These are phyloP conservation scores for Fonsecaea pugnacius DNA, from an alignment of 2,329 filamentous ascomycete species.

Conservation along the genomic window DNA sequence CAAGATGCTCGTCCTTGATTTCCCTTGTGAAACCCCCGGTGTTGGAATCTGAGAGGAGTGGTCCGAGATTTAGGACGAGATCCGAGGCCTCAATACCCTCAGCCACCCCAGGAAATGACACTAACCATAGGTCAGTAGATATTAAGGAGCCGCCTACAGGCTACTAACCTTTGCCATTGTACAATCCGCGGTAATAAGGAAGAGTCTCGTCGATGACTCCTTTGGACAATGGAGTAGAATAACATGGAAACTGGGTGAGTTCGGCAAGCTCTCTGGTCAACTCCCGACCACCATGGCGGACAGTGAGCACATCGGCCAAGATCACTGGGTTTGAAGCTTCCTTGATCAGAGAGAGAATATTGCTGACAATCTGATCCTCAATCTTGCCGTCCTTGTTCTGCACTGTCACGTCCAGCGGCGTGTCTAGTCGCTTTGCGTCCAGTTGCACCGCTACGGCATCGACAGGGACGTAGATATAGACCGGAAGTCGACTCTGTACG, in stretches of 20 bases:
- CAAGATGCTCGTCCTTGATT: constrained; percentile 43
- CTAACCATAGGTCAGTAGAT: constrained; percentile 12
- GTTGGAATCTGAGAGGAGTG: constrained; percentile 55
- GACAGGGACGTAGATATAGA: constrained; percentile 38
- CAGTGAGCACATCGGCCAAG: constrained; percentile 27
- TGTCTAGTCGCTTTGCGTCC: constrained; percentile 60
- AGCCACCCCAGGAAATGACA: constrained; percentile 42
- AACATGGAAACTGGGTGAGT: constrained; percentile 26
- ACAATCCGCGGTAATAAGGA: constrained; percentile 29
- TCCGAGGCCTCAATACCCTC: constrained; percentile 47
- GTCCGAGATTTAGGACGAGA: constrained; percentile 53
- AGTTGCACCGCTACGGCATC: constrained; percentile 33
- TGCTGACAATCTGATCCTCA: constrained; percentile 64
- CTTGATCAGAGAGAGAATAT: constrained; percentile 41
- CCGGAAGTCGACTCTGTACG: constrained; percentile 35
- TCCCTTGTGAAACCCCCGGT: constrained; percentile 46
- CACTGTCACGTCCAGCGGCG: constrained; percentile 62
- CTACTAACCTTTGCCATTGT: constrained; percentile 32
- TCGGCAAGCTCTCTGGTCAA: constrained; percentile 31
- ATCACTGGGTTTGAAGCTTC: constrained; percentile 27
- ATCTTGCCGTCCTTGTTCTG: constrained; percentile 23
- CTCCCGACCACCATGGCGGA: constrained; percentile 26
- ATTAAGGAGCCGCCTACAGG: not conserved
- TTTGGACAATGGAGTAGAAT: constrained; percentile 31
- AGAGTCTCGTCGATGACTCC: constrained; percentile 30